A percentile compares a stretch with the other conserved stretches of the same genome.
Evolutionary conservation across 305 asterid genomes (phyloP).

Genomic region (Fraxinus nigra): DNA sequence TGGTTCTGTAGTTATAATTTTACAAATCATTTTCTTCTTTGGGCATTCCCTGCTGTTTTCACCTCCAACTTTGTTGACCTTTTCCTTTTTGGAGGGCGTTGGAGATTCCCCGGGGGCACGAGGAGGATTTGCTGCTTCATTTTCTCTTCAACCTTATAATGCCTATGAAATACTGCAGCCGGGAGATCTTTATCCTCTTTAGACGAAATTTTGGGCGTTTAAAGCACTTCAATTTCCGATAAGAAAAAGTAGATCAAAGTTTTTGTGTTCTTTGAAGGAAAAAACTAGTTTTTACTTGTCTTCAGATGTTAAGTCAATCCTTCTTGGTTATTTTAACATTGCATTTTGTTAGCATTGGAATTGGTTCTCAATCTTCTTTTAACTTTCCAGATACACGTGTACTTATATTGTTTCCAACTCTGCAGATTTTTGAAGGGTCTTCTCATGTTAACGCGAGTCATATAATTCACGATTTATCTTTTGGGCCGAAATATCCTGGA

Average conservation of each 20-base stretch:
- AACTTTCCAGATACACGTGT: slow-evolving; percentile 5
- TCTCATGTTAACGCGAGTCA: slow-evolving; percentile 95
- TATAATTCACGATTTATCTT: slow-evolving; percentile 81
- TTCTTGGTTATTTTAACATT: background rate
- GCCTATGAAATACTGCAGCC: background rate
- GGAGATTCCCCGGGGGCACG: background rate
- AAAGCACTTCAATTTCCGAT: background rate
- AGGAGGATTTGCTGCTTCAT: background rate
- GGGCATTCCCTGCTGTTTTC: background rate
- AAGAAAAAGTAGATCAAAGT: background rate
- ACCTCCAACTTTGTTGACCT: background rate
- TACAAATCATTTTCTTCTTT: background rate
- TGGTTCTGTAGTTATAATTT: background rate
- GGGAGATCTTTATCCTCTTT: background rate
- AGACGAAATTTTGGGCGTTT: background rate
- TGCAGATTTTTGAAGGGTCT: slow-evolving; percentile 83
- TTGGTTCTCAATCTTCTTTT: background rate
- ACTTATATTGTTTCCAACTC: slow-evolving; percentile 15
- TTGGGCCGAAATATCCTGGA: slow-evolving; percentile 98
- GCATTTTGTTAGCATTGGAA: slow-evolving; percentile 12
- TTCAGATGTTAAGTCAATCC: background rate
- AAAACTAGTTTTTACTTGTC: background rate
- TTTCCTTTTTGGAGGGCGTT: background rate
- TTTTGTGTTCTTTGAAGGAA: background rate
- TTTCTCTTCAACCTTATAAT: background rate